Conservation (phyloP, 805 yeast species). For the Isabelozyma heimii region DNA sequence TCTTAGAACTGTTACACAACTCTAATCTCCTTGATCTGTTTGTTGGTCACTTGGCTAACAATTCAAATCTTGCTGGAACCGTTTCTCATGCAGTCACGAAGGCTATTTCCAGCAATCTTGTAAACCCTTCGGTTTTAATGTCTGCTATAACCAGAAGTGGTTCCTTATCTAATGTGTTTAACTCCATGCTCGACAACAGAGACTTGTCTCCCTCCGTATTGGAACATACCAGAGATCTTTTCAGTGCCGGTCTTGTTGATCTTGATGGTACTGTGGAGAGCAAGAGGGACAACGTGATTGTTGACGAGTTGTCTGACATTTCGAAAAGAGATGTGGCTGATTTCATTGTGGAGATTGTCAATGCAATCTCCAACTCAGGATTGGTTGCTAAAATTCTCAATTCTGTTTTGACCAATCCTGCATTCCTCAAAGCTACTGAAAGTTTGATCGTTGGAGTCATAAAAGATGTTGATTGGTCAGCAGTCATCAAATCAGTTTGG, state of each 20-base stretch:
- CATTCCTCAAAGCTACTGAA: slow-evolving; percentile 13
- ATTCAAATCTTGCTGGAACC: slow-evolving; percentile 11
- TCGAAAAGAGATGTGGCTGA: slow-evolving; percentile 1
- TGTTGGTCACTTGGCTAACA: slow-evolving; percentile 8
- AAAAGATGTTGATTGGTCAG: slow-evolving; percentile 16
- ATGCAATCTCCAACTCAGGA: slow-evolving; percentile 5
- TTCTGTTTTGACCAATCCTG: slow-evolving; percentile 12
- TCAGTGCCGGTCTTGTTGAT: background rate
- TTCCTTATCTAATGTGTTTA: slow-evolving; percentile 12
- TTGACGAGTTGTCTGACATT: slow-evolving; percentile 1
- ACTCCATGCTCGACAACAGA: slow-evolving; percentile 11
- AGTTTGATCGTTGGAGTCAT: slow-evolving; percentile 17
- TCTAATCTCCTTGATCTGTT: slow-evolving; percentile 11
- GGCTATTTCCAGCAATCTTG: slow-evolving; percentile 11
- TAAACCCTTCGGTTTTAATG: slow-evolving; percentile 12
- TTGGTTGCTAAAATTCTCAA: slow-evolving; percentile 13
- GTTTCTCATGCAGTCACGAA: slow-evolving; percentile 10
- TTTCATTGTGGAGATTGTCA: background rate
- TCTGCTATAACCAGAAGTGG: slow-evolving; percentile 6
- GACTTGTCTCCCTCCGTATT: slow-evolving; percentile 2
- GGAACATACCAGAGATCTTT: background rate
- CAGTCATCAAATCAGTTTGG: slow-evolving; percentile 20
- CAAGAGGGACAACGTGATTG: background rate
- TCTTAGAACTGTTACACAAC: slow-evolving; percentile 14
- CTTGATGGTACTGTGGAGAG: background rate